Evolutionary conservation across 2,329 filamentous ascomycete genomes (phyloP).

Genomic region (Aspergillus sclerotialis): DNA sequence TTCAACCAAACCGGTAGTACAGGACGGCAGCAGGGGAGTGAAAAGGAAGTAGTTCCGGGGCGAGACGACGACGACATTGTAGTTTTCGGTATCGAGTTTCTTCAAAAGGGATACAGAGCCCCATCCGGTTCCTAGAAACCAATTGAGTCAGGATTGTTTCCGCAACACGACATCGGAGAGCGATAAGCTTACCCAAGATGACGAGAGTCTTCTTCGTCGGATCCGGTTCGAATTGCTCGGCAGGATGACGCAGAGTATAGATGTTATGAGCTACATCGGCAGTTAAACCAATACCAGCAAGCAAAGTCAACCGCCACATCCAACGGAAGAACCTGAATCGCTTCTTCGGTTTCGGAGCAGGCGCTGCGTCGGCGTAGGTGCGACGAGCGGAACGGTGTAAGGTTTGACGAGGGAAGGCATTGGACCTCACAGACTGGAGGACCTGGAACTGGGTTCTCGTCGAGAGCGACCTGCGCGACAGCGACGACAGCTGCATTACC

Average conservation of each 20-base stretch:
- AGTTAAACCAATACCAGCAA: slow-evolving; percentile 62
- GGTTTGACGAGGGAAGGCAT: slow-evolving; percentile 13
- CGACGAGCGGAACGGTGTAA: slow-evolving; percentile 37
- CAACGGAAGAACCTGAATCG: slow-evolving; percentile 68
- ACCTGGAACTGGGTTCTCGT: slow-evolving; percentile 17
- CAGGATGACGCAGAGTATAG: slow-evolving; percentile 74
- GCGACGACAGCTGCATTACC: slow-evolving; percentile 27
- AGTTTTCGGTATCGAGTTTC: slow-evolving; percentile 98
- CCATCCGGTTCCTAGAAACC: slow-evolving; percentile 79
- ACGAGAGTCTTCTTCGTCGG: slow-evolving; percentile 95
- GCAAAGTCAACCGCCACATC: slow-evolving; percentile 75
- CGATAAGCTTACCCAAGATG: slow-evolving; percentile 64
- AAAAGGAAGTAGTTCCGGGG: slow-evolving; percentile 99
- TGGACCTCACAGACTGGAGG: slow-evolving; percentile 19
- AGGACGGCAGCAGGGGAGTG: slow-evolving; percentile 93
- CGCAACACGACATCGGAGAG: slow-evolving; percentile 4
- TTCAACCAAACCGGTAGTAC: slow-evolving; percentile 94
- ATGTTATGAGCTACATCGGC: slow-evolving; percentile 73
- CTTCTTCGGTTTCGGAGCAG: slow-evolving; percentile 41
- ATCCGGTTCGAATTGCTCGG: slow-evolving; percentile 70
- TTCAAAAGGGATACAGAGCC: slow-evolving; percentile 92
- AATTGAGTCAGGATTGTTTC: slow-evolving; percentile 14
- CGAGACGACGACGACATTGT: slow-evolving; percentile 96
- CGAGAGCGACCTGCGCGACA: slow-evolving; percentile 31
- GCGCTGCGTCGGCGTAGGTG: slow-evolving; percentile 45